phyloP scores from a whole-genome alignment of 257 asterid species.

The Rubia yunnanensis region DNA sequence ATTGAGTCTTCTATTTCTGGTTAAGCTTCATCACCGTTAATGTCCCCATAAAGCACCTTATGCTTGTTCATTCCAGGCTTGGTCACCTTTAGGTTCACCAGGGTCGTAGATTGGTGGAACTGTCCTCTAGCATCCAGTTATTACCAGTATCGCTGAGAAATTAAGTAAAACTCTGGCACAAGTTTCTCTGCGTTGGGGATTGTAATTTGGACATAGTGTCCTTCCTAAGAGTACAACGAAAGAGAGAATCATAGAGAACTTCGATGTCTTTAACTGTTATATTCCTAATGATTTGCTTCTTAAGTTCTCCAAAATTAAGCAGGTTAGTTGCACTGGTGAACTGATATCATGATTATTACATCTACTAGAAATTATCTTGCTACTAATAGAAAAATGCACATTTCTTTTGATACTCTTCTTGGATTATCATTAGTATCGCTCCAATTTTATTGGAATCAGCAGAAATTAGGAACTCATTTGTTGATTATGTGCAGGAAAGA shows the following conservation, averaged over 20 bases:
- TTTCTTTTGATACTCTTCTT: neutral
- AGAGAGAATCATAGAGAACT: conserved; percentile 34
- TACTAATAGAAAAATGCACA: no score
- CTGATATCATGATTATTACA: neutral
- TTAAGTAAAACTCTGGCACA: conserved; percentile 38
- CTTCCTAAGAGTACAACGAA: conserved; percentile 42
- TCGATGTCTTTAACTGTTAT: conserved; percentile 27
- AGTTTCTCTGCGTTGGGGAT: conserved; percentile 43
- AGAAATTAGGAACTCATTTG: neutral
- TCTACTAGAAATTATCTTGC: neutral
- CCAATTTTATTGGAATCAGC: neutral
- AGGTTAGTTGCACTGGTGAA: conserved; percentile 17
- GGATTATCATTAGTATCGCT: neutral
- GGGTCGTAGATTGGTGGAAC: conserved; percentile 61
- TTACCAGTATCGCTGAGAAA: conserved; percentile 32
- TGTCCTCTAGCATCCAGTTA: conserved; percentile 50
- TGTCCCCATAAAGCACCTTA: neutral
- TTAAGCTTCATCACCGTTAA: neutral
- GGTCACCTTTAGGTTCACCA: conserved; percentile 78
- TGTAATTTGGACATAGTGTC: conserved; percentile 37
- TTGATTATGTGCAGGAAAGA: conserved; percentile 41
- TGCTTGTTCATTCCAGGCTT: conserved; percentile 30
- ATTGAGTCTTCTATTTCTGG: conserved; percentile 30
- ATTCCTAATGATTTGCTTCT: conserved; percentile 32
- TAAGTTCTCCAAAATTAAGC: conserved; percentile 37